Evolutionary conservation across 2,329 filamentous ascomycete genomes (phyloP).

Genomic region (Ophiostoma himal-ulmi): DNA sequence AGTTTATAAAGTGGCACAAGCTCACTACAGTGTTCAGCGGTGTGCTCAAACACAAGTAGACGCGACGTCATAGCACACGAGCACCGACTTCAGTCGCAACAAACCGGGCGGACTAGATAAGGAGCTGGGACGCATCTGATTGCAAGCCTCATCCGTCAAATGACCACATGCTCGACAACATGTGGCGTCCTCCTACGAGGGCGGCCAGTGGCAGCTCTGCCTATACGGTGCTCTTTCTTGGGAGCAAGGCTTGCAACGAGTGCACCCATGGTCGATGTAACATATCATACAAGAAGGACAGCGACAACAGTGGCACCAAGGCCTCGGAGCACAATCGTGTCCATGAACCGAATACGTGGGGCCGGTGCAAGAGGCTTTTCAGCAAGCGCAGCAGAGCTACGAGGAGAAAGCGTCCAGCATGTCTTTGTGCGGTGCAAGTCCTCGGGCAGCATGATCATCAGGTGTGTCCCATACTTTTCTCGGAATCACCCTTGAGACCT

Average conservation of each 20-base stretch:
- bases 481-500: background rate
- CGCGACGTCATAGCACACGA: too few relatives aligned
- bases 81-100: too few relatives aligned
- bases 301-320: too few relatives aligned
- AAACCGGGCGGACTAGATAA: too few relatives aligned
- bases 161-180: background rate
- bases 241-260: background rate
- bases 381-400: background rate
- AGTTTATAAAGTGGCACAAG: background rate
- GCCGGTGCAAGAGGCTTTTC: background rate
- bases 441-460: slow-evolving; percentile 45
- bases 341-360: too few relatives aligned
- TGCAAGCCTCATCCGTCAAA: background rate
- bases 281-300: background rate
- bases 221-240: background rate
- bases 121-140: too few relatives aligned
- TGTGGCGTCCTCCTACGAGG: background rate
- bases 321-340: background rate
- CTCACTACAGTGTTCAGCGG: background rate
- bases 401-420: slow-evolving; percentile 33
- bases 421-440: slow-evolving; percentile 45
- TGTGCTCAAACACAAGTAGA: too few relatives aligned
- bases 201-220: background rate
- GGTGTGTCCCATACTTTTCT: slow-evolving; percentile 36
- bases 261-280: background rate